A percentile compares a stretch with the other conserved stretches of the same genome.
These are phyloP conservation scores for Auxenochlorella pyrenoidosa DNA, from an alignment of 139 green algal species.

Conservation along the genomic window DNA sequence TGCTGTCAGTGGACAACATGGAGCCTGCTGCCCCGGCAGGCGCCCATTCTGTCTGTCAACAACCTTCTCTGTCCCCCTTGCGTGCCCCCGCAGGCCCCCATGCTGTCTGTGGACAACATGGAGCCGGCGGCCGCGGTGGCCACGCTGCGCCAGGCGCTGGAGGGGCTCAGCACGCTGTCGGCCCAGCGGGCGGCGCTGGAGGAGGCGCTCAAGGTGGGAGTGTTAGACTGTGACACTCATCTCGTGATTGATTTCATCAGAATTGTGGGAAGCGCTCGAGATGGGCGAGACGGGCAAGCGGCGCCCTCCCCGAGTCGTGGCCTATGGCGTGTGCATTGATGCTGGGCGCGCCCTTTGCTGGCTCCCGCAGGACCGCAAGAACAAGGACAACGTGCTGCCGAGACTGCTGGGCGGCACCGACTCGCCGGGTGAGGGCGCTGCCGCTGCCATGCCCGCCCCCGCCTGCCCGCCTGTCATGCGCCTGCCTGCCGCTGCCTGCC, in stretches of 20 bases:
- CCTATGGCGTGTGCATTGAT: too few species aligned
- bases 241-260: too few species aligned
- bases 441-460: not conserved
- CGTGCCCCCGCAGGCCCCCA: constrained; percentile 31
- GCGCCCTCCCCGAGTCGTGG: too few species aligned
- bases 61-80: not conserved
- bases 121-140: constrained; percentile 78
- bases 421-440: not conserved
- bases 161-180: constrained; percentile 62
- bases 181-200: constrained; percentile 81
- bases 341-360: too few species aligned
- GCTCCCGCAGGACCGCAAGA: constrained; percentile 70
- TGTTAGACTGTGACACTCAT: too few species aligned
- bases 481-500: not conserved
- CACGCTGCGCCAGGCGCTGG: constrained; percentile 69
- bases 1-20: constrained; percentile 64
- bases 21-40: constrained; percentile 76
- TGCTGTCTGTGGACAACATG: constrained; percentile 64
- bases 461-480: too few species aligned
- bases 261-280: too few species aligned
- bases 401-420: constrained; percentile 77
- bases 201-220: constrained; percentile 78
- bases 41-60: too few species aligned
- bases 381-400: constrained; percentile 91
- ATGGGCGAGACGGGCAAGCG: too few species aligned